A percentile compares a stretch with the other conserved stretches of the same genome.
These are phyloP conservation scores for Quercus cerris DNA, from an alignment of 306 rosid genomes.

Conservation along the genomic window DNA sequence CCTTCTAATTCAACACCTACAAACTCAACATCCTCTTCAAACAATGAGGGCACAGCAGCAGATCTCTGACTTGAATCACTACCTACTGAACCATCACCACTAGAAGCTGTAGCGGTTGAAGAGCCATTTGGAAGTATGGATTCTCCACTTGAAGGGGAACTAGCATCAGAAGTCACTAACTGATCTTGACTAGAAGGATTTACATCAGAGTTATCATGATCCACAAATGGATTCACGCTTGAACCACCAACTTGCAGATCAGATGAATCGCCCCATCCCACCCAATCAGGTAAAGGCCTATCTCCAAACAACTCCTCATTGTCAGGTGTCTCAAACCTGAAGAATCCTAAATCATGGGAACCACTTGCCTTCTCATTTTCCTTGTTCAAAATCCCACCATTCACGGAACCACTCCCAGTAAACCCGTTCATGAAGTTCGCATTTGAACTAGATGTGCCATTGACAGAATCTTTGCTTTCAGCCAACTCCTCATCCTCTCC, in stretches of 20 bases:
- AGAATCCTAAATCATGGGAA: constrained; percentile 70
- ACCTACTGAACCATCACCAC: constrained; percentile 42
- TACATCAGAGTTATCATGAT: constrained; percentile 44
- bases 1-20: constrained; percentile 95
- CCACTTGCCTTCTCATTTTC: constrained; percentile 45
- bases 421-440: constrained; percentile 43
- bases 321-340: constrained; percentile 74
- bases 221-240: constrained; percentile 78
- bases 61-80: constrained; percentile 50
- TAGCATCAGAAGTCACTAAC: constrained; percentile 34
- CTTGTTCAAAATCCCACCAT: constrained; percentile 43
- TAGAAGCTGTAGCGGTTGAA: constrained; percentile 37
- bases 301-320: constrained; percentile 66
- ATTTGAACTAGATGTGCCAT: constrained; percentile 60
- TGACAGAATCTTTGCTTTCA: constrained; percentile 48
- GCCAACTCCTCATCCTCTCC: constrained; percentile 81
- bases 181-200: constrained; percentile 38
- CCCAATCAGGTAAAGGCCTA: constrained; percentile 92
- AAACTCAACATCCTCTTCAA: constrained; percentile 94
- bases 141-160: constrained; percentile 44
- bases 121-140: constrained; percentile 61
- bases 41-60: constrained; percentile 67
- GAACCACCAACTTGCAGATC: constrained; percentile 67
- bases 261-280: constrained; percentile 79
- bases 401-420: constrained; percentile 39